These are phyloP conservation scores for Tuber borchii DNA, from an alignment of 495 filamentous ascomycete genomes.

Conservation along the genomic window DNA sequence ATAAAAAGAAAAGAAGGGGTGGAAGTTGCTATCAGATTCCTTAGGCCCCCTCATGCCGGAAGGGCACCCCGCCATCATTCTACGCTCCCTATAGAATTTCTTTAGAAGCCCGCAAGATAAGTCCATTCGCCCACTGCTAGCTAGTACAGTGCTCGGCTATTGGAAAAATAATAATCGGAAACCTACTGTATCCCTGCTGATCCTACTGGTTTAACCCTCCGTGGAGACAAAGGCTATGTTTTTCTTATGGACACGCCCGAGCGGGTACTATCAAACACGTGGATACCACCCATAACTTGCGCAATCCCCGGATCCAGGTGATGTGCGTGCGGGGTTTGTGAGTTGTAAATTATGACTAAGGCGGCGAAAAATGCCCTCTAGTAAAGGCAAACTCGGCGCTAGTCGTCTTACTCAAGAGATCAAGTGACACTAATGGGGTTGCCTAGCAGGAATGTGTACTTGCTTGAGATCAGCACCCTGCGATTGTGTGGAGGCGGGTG, in stretches of 20 bases:
- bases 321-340: neutral
- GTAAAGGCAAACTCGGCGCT: neutral
- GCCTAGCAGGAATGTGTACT: neutral
- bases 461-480: neutral
- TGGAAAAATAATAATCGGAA: neutral
- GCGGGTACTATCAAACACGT: neutral
- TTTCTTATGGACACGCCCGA: neutral
- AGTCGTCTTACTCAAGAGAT: neutral
- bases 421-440: neutral
- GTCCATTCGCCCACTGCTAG: neutral
- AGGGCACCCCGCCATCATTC: neutral
- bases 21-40: neutral
- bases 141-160: neutral
- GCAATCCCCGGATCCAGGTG: neutral
- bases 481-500: neutral
- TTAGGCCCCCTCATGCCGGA: neutral
- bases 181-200: neutral
- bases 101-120: neutral
- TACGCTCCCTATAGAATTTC: neutral
- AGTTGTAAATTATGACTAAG: neutral
- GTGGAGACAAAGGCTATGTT: neutral
- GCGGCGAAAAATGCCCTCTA: neutral
- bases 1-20: neutral
- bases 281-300: neutral
- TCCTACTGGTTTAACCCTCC: neutral